Base-by-base conservation (phyloP, 352 stramenopile genomes). In the Phytophthora pistaciae region DNA sequence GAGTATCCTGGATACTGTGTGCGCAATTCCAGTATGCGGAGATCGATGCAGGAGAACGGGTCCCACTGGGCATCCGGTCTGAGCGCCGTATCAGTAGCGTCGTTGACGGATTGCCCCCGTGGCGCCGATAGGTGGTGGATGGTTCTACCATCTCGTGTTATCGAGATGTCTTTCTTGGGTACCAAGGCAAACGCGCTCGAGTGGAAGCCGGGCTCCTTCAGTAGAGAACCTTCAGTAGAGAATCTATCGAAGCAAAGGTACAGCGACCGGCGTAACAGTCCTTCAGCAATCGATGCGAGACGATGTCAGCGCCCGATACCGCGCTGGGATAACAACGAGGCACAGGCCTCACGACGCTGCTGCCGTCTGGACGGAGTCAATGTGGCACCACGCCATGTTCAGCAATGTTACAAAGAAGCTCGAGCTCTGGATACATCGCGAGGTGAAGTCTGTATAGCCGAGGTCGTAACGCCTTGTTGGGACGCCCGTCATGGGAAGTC, bases 401-500 rank as follows among this genome's bases (percentile, higher is more conserved):
- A 0, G 66, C 66, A 27, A 68, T 57, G 0, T 1, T n/a, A 21
- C 64, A 66, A 7, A 66, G 16, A 5, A 66, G 50, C 1, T 25
- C 0, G 20, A 72, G 38, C 3, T 62, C 36, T 3, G 49, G 27
- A 31, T 72, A 66, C 21, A 56, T 42, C 0, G 49, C 3, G 4
- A 72, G 25, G 31, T 62, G 50, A 6, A 16, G 8, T 20, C 25
- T 49, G 11, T 72, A 72, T 21, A 72, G 18, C 25, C 21, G 21
- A 8, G 52, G 38, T 3, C 62, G 53, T 16, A 68, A 20, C 8
- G 25, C 53, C 62, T 62, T 68, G 29, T 68, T 62, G 13, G 64
- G 56, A 13, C 64, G 46, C 11, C 33, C 33, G 33, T 40, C 33
- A 40, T 40, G 33, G 33, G 33, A 13, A 40, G 33, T 40, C 33